Evolutionary conservation across 2,329 filamentous ascomycete species (phyloP), one percentile per base, ranked within the genome.

Genomic region (Laburnicola sp.): DNA sequence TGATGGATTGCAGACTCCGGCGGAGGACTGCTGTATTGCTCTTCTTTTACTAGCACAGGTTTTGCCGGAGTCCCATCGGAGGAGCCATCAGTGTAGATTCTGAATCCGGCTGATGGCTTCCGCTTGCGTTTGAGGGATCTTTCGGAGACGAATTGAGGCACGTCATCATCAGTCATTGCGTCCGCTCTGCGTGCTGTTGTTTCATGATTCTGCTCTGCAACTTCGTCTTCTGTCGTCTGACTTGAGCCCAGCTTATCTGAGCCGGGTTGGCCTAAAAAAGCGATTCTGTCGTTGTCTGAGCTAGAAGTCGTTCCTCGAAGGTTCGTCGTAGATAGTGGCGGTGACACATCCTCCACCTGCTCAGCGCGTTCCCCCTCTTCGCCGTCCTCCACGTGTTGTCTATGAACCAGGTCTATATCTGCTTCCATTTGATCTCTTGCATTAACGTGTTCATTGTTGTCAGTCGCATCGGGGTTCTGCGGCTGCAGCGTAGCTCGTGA

Each of bases 101-200:
- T 50, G 10, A 66, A 48, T 2, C 45, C 60, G 7, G 47, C 52
- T 1, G 57, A 50, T 37, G 59, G 54, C 9, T 44, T 55, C 16
- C 71, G 63, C 55, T 75, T 78, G 5, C 76, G 75, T 57, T 78
- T 79, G 7, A 79, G 60, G 1, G 70, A 68, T 22, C 75, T 67
- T 38, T 70, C 67, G 6, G 72, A 78, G 0, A 79, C 64, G 26
- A 79, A 60, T 22, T 74, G 56, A 3, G 76, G 76, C 11, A 68
- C 56, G 39, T 74, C 70, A n/a, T 77, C 73, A n/a, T 72, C 68
- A 10, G 65, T 64, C 21, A 58, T 48, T 6, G 51, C 52, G 21
- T 47, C 37, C 6, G 47, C 49, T 10, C 27, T 32, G 8, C 50
- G 53, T 21, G 51, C 48, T 4, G 37, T 39, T 37, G 28, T 43